Evolutionary conservation across 805 yeast genomes (phyloP), one percentile per base, ranked within the genome.

Genomic region (Yamadazyma philogaea): DNA sequence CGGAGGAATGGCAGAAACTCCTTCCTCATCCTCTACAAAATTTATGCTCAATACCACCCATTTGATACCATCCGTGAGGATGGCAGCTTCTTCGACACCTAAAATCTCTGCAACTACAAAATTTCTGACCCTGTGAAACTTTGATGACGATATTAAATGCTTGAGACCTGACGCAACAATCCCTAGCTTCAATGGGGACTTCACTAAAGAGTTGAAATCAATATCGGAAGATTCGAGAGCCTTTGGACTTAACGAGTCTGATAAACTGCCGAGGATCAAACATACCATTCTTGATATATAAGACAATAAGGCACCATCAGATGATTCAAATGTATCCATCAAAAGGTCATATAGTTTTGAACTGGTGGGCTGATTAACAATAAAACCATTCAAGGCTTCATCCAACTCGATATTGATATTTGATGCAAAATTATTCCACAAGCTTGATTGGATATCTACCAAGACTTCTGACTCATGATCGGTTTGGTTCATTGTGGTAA

Each of bases 61-160:
- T 12, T 57, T 60, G 27, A 78, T 56, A 0, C 84, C 84, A 2
- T 56, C 56, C 2, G 53, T 36, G 6, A 70, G 39, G 10, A 81
- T 68, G 24, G 74, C 74, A 0, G 59, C 39, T 6, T 55, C 49
- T 39, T 68, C 70, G 2, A 75, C 61, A 1, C 88, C 87, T 35
- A 84, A 64, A 16, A 84, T 56, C 50, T 82, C 88, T 1, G 90
- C 78, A 11, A 81, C 80, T n/a, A 77, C 64, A 42, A 71, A 69
- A 48, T 81, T 84, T 49, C 89, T 72, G 7, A 77, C 50, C 45
- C 81, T 70, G 14, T 75, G 81, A 26, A 77, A 66, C 28, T 65
- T 61, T 0, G 61, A 44, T 7, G 71, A 56, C 1, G 70, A 52
- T 26, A 73, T 57, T 21, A 70, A 71, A 12, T 38, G n/a, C 4